Evolutionary conservation across 2,329 filamentous ascomycete species (phyloP).

Genomic region (Pseudocercospora vitis): DNA sequence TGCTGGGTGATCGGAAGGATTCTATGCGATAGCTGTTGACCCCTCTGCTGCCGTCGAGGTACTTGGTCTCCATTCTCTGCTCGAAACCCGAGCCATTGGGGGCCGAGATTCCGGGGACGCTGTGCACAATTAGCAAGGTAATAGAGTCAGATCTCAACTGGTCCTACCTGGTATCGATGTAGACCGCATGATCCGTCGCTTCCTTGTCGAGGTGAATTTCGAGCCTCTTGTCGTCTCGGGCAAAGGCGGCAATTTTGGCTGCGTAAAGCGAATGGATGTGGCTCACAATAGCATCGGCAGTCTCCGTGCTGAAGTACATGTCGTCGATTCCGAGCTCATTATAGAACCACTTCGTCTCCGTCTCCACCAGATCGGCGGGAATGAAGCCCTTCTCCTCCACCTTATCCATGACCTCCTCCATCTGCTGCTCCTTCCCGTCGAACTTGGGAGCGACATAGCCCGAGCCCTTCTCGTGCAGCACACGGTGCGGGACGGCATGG

Average conservation of each 20-base stretch:
- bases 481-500: constrained; percentile 48
- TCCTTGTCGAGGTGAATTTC: constrained; percentile 97
- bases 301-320: constrained; percentile 94
- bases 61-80: constrained; percentile 90
- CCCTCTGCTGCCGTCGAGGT: constrained; percentile 74
- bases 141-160: background rate
- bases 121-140: constrained; percentile 40
- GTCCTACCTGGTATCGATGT: constrained; percentile 73
- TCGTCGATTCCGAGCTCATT: constrained; percentile 96
- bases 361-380: constrained; percentile 75
- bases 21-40: constrained; percentile 85
- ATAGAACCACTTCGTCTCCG: constrained; percentile 95
- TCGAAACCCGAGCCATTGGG: constrained; percentile 86
- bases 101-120: constrained; percentile 77
- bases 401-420: constrained; percentile 81
- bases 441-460: constrained; percentile 96
- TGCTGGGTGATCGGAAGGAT: constrained; percentile 89
- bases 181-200: constrained; percentile 89
- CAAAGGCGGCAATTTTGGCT: constrained; percentile 91
- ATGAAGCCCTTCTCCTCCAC: constrained; percentile 82
- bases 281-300: constrained; percentile 80
- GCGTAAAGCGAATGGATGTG: constrained; percentile 96
- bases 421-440: constrained; percentile 87
- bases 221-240: constrained; percentile 87
- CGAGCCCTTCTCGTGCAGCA: constrained; percentile 83